Percentiles rank a stretch among this genome's conserved stretches.
phyloP scores from a whole-genome alignment of 1,284 basidiomycete genomes.

The Melanopsichium pennsylvanicum region DNA sequence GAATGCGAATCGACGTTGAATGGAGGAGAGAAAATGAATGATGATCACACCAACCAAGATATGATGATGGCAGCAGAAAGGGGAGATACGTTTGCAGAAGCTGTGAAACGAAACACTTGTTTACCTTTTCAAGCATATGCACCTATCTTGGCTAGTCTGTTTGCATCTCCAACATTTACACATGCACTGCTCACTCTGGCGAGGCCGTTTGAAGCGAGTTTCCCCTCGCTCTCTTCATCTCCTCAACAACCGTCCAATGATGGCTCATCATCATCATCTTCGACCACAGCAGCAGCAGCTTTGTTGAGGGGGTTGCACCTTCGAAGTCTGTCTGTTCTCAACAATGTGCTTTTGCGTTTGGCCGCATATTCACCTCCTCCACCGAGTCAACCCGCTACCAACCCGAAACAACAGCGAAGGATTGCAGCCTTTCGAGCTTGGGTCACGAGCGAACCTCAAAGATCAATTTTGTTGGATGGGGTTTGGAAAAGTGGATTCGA shows the following conservation, averaged over 20 bases:
- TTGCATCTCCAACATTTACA: constrained; percentile 7
- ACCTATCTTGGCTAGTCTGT: constrained; percentile 12
- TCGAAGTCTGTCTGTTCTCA: constrained; percentile 55
- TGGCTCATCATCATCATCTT: too few species aligned
- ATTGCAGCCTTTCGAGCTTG: constrained; percentile 34
- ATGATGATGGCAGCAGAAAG: constrained; percentile 8
- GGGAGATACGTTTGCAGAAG: constrained; percentile 34
- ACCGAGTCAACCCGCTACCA: constrained; percentile 52
- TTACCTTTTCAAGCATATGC: constrained; percentile 30
- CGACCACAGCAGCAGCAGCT: too few species aligned
- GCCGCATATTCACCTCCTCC: constrained; percentile 51
- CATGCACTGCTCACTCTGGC: constrained; percentile 32
- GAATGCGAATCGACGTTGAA: too few species aligned
- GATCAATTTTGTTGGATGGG: neutral
- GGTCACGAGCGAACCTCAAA: constrained; percentile 1
- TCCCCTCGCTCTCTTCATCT: constrained; percentile 48
- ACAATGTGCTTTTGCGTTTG: constrained; percentile 50
- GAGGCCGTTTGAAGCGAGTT: constrained; percentile 36
- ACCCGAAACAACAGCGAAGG: constrained; percentile 28
- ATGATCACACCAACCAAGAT: constrained; percentile 4
- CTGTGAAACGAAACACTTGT: constrained; percentile 28
- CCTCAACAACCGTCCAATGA: too few species aligned
- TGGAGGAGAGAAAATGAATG: neutral
- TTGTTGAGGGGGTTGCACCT: constrained; percentile 37
- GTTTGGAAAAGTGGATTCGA: constrained; percentile 26